Base-by-base conservation (phyloP, 2,329 filamentous ascomycete species). In the Sarocladium oryzae region DNA sequence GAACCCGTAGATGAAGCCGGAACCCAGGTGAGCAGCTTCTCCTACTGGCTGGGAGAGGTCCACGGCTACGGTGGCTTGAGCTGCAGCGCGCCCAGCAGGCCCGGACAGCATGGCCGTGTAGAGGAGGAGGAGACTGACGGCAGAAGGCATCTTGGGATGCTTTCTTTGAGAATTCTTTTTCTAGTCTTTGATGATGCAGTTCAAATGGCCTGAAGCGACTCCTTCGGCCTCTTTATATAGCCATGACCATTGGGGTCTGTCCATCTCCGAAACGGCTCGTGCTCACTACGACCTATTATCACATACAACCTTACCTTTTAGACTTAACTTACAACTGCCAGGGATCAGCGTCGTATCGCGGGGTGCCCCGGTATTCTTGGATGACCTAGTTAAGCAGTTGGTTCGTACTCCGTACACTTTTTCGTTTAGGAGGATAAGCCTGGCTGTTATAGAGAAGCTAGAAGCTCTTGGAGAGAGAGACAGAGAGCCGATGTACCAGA, bases 1-100 rank as follows among this genome's bases (percentile, higher is more conserved):
- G 2, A 35, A 51, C 1, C 54, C 52, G 20, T 56, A 56, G 28
- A 54, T 56, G 36, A 56, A 52, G 13, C 54, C 54, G 6, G 54
- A 54, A 4, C 43, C 54, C 7, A 54, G 46, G 18, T 24, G 36
- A 10, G 21, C 24, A 24, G 51, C 51, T 7, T 46, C 21, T 8
- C 51, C 51, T 6, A 33, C 37, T 13, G n/a, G 33, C 4, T 40
- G 23, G 10, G 51, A 15, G 3, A 52, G 36, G 26, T 52, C 36
- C 16, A 52, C 51, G 4, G 37, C 16, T 15, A 32, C 49, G 11
- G 26, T 54, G 2, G 40, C 35, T 37, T 43, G 37, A 33, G 43
- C 24, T 33, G 28, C 4, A 20, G 21, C 26, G 13, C 11, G 26
- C 5, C 40, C 38, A n/a, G 21, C 26, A 20, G 26, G 26, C 18